Evolutionary conservation across 1,284 basidiomycete species (phyloP).

Genomic region (Apiotrichum laibachii): DNA sequence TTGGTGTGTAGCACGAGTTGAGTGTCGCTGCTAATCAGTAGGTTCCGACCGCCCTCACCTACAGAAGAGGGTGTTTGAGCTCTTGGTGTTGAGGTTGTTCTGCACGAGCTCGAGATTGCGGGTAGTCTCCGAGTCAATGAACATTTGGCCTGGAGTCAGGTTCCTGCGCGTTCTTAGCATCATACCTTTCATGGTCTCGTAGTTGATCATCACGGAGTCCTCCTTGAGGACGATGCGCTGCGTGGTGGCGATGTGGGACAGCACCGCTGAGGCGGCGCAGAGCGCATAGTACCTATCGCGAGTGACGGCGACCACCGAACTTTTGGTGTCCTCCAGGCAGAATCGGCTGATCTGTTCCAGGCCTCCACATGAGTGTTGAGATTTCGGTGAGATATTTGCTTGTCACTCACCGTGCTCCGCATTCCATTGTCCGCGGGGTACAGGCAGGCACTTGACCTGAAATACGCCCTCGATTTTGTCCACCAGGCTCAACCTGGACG

Average conservation of each 20-base stretch:
- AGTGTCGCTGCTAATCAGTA: conserved; percentile 54
- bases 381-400: background rate
- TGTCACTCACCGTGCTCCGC: conserved; percentile 57
- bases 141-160: conserved; percentile 69
- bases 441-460: conserved; percentile 63
- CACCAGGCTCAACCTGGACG: conserved; percentile 54
- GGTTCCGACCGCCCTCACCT: conserved; percentile 19
- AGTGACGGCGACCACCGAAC: conserved; percentile 68
- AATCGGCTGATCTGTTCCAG: conserved; percentile 72
- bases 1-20: conserved; percentile 80
- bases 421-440: conserved; percentile 77
- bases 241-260: conserved; percentile 70
- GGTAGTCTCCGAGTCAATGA: conserved; percentile 84
- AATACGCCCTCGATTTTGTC: conserved; percentile 73
- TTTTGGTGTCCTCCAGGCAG: conserved; percentile 70
- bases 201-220: conserved; percentile 73
- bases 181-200: conserved; percentile 61
- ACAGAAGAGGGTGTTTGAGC: conserved; percentile 72
- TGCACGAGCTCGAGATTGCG: conserved; percentile 81
- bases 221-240: conserved; percentile 68
- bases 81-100: conserved; percentile 66
- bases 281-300: conserved; percentile 85
- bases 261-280: conserved; percentile 76
- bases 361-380: conserved; percentile 54
- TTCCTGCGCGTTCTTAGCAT: background rate